Evolutionary conservation across 805 yeast genomes (phyloP), one percentile per base, ranked within the genome.

Genomic region (Candida boidinii): DNA sequence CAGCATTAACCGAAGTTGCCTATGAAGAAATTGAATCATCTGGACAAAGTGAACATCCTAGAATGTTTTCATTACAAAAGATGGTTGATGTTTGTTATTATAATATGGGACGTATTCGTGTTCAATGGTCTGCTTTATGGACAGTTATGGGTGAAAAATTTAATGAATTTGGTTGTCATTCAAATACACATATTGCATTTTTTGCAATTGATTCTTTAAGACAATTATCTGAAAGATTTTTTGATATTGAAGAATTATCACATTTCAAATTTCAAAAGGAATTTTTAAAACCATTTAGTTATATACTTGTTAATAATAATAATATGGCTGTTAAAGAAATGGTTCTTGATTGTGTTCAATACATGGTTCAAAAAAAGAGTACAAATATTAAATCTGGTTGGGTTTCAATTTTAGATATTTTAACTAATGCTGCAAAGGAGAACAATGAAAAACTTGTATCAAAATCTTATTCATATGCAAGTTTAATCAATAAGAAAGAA

Each of bases 81-180:
- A 83, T 92, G 68, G 95, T 92, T 33, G 98, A 94, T 58, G 94
- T 92, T 27, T 90, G 96, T 58, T 90, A 92, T 57, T 92, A 94
- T 64, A 94, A 94, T 54, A 92, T 92, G 96, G 77, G 77, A 31
- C 82, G 98, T 64, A 88, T 92, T 46, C 76, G 95, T 55, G 78
- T 92, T 39, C 96, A 94, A 58, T 92, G 98, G 96, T 76, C 95
- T 5, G 90, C 85, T 34, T 66, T 92, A 38, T 92, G 99, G 99
- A 73, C 82, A 12, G 81, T 84, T 8, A 83, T 92, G 83, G 95
- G 95, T 12, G 83, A 73, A 37, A 83, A 84, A 27, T 92, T 92
- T 61, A 84, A 85, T 43, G 72, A 67, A 30, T 88, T 87, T 42
- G 94, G 94, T 3, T 78, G 94, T 37, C 82, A 84, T 51, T 58